Percentiles rank a stretch among this genome's conserved stretches.
Evolutionary conservation across 1,284 basidiomycete genomes (phyloP).

Genomic region (Leccinum fuscescens): DNA sequence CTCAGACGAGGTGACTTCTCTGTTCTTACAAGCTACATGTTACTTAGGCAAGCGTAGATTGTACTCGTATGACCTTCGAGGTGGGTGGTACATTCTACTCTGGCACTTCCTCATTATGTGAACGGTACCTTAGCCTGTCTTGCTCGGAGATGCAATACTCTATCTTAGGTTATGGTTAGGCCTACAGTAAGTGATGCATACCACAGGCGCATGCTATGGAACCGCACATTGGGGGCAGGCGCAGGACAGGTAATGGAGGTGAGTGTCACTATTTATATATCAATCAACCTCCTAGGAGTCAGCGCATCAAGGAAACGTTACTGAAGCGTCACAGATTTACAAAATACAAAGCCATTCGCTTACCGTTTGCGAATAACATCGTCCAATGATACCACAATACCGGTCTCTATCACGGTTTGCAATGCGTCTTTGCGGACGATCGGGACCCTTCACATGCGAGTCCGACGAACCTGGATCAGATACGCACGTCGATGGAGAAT

Average conservation of each 20-base stretch:
- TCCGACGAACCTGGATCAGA: constrained; percentile 8
- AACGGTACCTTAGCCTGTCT: constrained; percentile 24
- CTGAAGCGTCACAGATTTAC: constrained; percentile 23
- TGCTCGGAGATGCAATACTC: constrained; percentile 39
- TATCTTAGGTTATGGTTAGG: not conserved
- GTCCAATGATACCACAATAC: constrained; percentile 3
- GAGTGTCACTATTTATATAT: not conserved
- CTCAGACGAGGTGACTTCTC: constrained; percentile 62
- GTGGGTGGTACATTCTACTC: constrained; percentile 34
- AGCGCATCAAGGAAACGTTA: constrained; percentile 19
- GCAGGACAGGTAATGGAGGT: constrained; percentile 36
- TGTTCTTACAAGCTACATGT: not conserved
- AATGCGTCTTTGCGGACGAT: not conserved
- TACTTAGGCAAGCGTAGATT: constrained; percentile 46
- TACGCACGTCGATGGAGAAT: constrained; percentile 17
- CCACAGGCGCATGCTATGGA: constrained; percentile 15
- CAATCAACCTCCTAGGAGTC: constrained; percentile 11
- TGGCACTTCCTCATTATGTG: constrained; percentile 31
- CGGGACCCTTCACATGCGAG: not conserved
- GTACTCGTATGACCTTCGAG: constrained; percentile 46
- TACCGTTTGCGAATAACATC: constrained; percentile 26
- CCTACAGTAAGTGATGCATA: not conserved
- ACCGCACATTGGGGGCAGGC: too few relatives aligned
- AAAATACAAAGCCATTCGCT: constrained; percentile 33
- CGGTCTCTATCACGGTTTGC: constrained; percentile 6